These are phyloP conservation scores for Luzula sylvatica DNA, from an alignment of 176 grass and related monocot genomes.

Conservation along the genomic window DNA sequence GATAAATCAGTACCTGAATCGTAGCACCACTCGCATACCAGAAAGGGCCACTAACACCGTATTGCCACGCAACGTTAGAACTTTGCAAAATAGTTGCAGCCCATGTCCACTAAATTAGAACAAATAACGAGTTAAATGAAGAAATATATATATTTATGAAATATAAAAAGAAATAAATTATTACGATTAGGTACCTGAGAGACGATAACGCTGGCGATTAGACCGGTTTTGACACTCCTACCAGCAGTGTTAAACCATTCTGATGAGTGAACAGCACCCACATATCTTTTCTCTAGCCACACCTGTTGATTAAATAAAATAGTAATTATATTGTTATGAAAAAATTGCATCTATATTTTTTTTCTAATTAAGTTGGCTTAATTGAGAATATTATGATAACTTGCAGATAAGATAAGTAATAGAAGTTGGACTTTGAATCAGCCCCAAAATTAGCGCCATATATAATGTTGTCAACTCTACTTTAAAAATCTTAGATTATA, in stretches of 20 bases:
- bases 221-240: constrained; percentile 62
- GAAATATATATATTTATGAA: neutral
- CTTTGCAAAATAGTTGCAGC: constrained; percentile 74
- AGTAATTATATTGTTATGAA: no score
- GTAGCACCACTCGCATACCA: constrained; percentile 71
- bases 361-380: no score
- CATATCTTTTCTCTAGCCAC: constrained; percentile 62
- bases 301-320: constrained; percentile 23
- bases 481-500: no score
- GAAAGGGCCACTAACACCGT: constrained; percentile 66
- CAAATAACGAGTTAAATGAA: neutral
- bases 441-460: neutral
- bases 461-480: no score
- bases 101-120: constrained; percentile 50
- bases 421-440: neutral
- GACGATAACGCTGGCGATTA: constrained; percentile 74
- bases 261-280: constrained; percentile 50
- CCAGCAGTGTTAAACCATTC: constrained; percentile 84
- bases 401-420: neutral
- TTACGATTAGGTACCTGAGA: constrained; percentile 36
- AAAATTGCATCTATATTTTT: no score
- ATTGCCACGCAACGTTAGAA: constrained; percentile 73
- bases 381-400: no score
- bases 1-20: constrained; percentile 36
- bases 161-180: neutral